Conservation (phyloP, 495 filamentous ascomycete genomes). For the Aspergillus sclerotioniger region DNA sequence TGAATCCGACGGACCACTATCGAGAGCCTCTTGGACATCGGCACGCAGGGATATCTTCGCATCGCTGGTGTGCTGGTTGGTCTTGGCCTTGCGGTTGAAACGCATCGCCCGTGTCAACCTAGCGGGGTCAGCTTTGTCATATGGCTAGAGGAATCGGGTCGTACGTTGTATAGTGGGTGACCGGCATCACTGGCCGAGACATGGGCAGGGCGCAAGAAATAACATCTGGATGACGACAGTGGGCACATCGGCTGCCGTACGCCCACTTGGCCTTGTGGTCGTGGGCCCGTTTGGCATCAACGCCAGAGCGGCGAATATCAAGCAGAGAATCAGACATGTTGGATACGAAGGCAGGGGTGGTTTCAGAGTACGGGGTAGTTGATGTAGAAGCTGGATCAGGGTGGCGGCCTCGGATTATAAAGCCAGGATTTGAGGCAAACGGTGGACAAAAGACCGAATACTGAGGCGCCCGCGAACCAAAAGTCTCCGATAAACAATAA, state of each 20-base stretch:
- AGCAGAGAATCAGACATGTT: conserved; percentile 17
- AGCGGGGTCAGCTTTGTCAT: background rate
- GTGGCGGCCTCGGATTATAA: background rate
- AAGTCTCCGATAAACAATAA: conserved; percentile 5
- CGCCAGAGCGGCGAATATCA: conserved; percentile 28
- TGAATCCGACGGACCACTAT: conserved; percentile 29
- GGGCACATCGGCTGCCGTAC: conserved; percentile 34
- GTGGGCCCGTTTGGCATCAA: conserved; percentile 43
- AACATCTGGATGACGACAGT: conserved; percentile 5
- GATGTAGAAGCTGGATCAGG: no score
- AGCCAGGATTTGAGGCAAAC: background rate
- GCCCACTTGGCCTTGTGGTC: conserved; percentile 57
- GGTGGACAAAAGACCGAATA: background rate
- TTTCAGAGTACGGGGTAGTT: no score
- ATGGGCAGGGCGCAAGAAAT: conserved; percentile 11
- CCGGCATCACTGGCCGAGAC: conserved; percentile 31
- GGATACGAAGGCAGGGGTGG: no score
- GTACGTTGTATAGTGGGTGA: conserved; percentile 19
- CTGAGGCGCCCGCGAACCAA: conserved; percentile 3
- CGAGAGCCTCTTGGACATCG: conserved; percentile 31
- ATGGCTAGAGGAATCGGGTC: background rate
- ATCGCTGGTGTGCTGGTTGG: conserved; percentile 29
- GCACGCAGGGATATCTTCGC: conserved; percentile 38
- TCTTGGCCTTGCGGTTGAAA: conserved; percentile 28
- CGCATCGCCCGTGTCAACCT: conserved; percentile 16